These are phyloP conservation scores for Stephania cephalantha DNA, from an alignment of 164 flowering plant genomes.

Conservation along the genomic window DNA sequence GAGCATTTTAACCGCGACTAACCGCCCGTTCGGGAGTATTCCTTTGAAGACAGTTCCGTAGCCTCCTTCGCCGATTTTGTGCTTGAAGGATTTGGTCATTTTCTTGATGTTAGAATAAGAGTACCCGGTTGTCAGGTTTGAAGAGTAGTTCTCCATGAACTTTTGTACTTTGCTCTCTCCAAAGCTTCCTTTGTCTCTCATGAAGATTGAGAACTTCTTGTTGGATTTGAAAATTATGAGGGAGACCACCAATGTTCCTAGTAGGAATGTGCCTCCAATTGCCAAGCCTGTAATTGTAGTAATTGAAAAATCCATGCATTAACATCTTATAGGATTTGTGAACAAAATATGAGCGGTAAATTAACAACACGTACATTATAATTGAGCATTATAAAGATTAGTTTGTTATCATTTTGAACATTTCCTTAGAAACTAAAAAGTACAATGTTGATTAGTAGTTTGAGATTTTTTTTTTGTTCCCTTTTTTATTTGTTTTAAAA, in stretches of 20 bases:
- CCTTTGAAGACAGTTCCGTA: constrained; percentile 10
- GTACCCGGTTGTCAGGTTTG: constrained; percentile 2
- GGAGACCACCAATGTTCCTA: not conserved
- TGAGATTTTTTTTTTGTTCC: too few relatives aligned
- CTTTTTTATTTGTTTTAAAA: too few relatives aligned
- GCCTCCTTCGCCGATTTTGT: constrained; percentile 7
- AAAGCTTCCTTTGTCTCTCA: not conserved
- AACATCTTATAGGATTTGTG: too few relatives aligned
- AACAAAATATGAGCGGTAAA: too few relatives aligned
- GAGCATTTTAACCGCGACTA: not conserved
- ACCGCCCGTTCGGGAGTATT: not conserved
- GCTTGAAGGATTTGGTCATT: constrained; percentile 1
- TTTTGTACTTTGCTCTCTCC: not conserved
- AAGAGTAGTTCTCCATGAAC: not conserved
- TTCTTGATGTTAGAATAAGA: constrained; percentile 6
- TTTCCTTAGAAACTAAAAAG: too few relatives aligned
- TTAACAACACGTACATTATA: too few relatives aligned
- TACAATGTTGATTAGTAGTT: too few relatives aligned
- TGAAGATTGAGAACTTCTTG: not conserved
- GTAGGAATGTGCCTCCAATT: not conserved
- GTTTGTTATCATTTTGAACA: too few relatives aligned
- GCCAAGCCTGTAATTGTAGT: not conserved
- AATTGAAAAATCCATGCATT: not conserved
- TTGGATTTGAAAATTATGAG: not conserved
- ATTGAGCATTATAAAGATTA: too few relatives aligned